These are phyloP conservation scores for Apium graveolens DNA, from an alignment of 129 eudicot species.

Conservation along the genomic window DNA sequence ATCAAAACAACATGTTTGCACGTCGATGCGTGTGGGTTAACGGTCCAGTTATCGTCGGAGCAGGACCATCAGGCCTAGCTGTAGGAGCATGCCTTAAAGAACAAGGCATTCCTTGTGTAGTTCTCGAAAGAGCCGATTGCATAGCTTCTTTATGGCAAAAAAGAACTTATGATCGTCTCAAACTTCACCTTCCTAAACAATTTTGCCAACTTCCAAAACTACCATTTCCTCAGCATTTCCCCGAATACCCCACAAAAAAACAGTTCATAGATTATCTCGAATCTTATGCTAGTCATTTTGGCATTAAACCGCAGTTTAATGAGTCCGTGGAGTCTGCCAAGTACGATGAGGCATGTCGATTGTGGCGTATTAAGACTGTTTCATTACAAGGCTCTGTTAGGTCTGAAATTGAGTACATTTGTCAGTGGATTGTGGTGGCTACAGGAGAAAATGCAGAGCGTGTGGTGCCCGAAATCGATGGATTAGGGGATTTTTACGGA, in stretches of 20 bases:
- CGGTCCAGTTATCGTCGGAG: constrained; percentile 77
- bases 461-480: constrained; percentile 58
- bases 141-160: constrained; percentile 87
- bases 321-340: constrained; percentile 65
- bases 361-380: constrained; percentile 62
- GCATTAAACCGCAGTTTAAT: constrained; percentile 62
- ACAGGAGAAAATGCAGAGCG: constrained; percentile 75
- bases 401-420: constrained; percentile 61
- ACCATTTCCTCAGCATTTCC: constrained; percentile 70
- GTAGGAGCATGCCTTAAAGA: constrained; percentile 64
- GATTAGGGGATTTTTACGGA: constrained; percentile 49
- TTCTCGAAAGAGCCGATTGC: constrained; percentile 69
- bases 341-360: constrained; percentile 50
- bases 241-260: constrained; percentile 63
- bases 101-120: constrained; percentile 56
- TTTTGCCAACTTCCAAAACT: constrained; percentile 70
- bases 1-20: constrained; percentile 22
- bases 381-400: constrained; percentile 18
- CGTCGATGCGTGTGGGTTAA: constrained; percentile 78
- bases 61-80: constrained; percentile 78
- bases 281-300: constrained; percentile 48
- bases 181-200: constrained; percentile 75
- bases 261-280: constrained; percentile 72
- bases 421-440: constrained; percentile 75
- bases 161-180: constrained; percentile 61